Conservation (phyloP, 768 basidiomycete species). For the Mycena latifolia region DNA sequence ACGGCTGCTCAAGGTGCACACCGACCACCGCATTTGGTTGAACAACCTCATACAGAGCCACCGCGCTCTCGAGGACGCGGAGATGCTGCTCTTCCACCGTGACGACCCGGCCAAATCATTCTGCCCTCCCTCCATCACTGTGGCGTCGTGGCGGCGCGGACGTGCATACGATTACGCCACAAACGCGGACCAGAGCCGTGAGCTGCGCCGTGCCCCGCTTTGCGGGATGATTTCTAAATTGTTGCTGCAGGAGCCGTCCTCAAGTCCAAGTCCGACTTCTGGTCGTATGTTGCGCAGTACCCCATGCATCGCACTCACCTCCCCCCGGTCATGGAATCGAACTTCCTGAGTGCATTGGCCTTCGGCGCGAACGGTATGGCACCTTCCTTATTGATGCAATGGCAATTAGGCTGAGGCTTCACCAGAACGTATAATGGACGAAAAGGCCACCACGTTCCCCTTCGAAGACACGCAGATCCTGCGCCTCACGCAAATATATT, state of each 20-base stretch:
- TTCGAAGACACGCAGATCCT: constrained; percentile 8
- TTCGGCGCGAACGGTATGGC: not conserved
- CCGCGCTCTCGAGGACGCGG: not conserved
- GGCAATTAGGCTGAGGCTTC: not conserved
- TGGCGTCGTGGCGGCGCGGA: not conserved
- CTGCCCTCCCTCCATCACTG: too few species aligned
- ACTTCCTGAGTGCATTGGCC: not conserved
- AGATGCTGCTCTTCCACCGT: not conserved
- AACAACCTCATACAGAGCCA: not conserved
- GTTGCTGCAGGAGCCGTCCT: not conserved
- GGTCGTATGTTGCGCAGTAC: not conserved
- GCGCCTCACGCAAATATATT: not conserved
- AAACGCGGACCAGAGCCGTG: not conserved
- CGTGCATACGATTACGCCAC: not conserved
- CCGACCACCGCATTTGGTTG: not conserved
- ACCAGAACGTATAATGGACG: constrained; percentile 2
- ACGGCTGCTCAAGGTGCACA: not conserved
- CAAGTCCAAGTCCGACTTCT: not conserved
- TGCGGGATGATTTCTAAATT: too few species aligned
- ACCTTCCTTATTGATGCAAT: too few species aligned
- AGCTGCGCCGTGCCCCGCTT: not conserved
- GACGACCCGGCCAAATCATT: too few species aligned
- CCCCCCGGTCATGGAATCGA: not conserved
- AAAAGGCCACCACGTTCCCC: not conserved
- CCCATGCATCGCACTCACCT: not conserved